Conservation (phyloP, 345 rosid species). For the Gossypium rotundifolium region DNA sequence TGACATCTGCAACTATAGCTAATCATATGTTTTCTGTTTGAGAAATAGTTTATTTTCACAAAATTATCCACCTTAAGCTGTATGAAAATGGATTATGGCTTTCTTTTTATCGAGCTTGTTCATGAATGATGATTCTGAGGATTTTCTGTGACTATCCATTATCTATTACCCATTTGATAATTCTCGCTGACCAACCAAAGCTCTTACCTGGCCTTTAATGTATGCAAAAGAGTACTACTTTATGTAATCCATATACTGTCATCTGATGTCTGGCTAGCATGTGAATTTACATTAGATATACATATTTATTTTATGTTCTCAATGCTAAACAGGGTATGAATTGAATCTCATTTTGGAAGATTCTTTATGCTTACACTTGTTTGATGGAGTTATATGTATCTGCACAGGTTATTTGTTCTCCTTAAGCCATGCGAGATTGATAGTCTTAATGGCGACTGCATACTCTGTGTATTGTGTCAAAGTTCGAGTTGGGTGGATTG, state of each 20-base stretch:
- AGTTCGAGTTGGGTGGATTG: slow-evolving; percentile 94
- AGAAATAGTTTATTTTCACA: not conserved
- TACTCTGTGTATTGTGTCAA: slow-evolving; percentile 81
- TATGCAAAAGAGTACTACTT: not conserved
- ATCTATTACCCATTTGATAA: not conserved
- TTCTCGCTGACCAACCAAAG: not conserved
- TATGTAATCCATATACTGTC: not conserved
- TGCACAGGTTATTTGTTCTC: slow-evolving; percentile 88
- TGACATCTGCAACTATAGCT: not conserved
- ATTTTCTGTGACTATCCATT: not conserved
- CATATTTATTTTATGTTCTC: not conserved
- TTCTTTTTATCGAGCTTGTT: not conserved
- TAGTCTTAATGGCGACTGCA: slow-evolving; percentile 60
- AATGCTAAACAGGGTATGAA: not conserved
- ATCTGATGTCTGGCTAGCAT: not conserved
- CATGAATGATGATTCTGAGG: not conserved
- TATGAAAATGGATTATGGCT: not conserved
- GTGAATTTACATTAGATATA: not conserved
- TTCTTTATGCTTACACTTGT: not conserved
- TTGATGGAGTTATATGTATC: not conserved
- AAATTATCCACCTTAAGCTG: not conserved
- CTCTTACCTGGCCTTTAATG: not conserved
- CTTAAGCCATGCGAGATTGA: slow-evolving; percentile 81
- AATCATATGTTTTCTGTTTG: too few species aligned
- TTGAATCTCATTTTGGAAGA: not conserved